phyloP scores from a whole-genome alignment of 305 asterid genomes.

The Euphrasia arctica region DNA sequence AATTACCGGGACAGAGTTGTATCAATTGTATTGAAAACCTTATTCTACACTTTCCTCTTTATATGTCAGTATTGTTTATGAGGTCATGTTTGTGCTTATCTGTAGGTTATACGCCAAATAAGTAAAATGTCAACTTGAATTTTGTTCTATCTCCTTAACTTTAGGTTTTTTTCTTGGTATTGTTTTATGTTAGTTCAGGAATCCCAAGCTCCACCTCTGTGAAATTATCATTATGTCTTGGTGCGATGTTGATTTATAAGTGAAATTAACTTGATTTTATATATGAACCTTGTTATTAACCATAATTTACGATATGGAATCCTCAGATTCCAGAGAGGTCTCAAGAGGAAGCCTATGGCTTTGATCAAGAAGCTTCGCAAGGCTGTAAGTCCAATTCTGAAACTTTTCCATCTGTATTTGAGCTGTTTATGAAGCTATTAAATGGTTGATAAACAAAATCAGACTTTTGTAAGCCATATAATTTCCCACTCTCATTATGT shows the following conservation, averaged over 20 bases:
- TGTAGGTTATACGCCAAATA: background rate
- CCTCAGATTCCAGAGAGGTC: conserved; percentile 72
- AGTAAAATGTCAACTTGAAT: background rate
- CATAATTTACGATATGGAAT: background rate
- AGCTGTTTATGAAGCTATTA: background rate
- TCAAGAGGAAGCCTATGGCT: conserved; percentile 94
- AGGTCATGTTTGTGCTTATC: too few species aligned
- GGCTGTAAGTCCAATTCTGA: conserved; percentile 46
- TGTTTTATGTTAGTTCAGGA: too few species aligned
- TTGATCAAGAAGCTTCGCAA: conserved; percentile 82
- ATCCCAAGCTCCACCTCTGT: too few species aligned
- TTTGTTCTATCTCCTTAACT: background rate
- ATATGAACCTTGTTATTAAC: background rate
- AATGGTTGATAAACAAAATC: too few species aligned
- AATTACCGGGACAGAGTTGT: too few species aligned
- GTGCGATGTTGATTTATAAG: too few species aligned
- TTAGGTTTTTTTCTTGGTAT: background rate
- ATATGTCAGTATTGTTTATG: too few species aligned
- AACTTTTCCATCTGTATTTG: background rate
- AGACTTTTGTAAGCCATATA: background rate
- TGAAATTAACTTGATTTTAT: too few species aligned
- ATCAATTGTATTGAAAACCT: too few species aligned
- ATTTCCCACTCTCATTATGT: background rate
- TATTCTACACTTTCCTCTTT: too few species aligned
- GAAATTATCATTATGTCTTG: too few species aligned